Evolutionary conservation across 2,329 filamentous ascomycete species (phyloP), one percentile per base, ranked within the genome.

Genomic region (Orbilia oligospora): DNA sequence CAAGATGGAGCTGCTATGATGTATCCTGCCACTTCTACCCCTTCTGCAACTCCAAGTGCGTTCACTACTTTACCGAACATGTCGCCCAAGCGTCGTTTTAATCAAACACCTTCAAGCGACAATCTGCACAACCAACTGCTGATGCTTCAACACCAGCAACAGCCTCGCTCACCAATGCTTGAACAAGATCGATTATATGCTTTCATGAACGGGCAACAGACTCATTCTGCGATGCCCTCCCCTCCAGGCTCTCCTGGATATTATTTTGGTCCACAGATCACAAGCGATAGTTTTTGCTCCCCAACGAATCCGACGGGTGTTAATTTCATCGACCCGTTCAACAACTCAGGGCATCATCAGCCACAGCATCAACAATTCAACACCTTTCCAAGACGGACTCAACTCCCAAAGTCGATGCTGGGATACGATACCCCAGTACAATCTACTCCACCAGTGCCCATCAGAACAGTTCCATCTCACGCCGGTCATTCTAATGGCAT

Each of bases 71-170:
- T 78, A 56, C 75, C 68, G 68, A 78, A 78, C 68, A 69, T 72
- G 75, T 78, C 75, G 46, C 75, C 75, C 56, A 78, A 72, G 68
- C 75, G 75, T 72, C 75, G 75, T 22, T 78, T 78, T 58, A 69
- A 78, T 65, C 75, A 78, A 78, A 78, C 68, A 72, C 68, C 75
- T 8, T 78, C 75, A 41, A 72, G 27, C 68, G 75, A 78, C 22
- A 78, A 72, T 53, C 75, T 78, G 20, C 67, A 68, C 53, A 72
- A 68, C 27, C 75, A 72, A 33, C 44, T 72, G 12, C 38, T 68
- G 18, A 67, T 69, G 73, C 58, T 71, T 56, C 75, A 78, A 49
- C 75, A 78, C 51, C 75, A 78, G 27, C 75, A 71, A 24, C 73
- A 78, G 46, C 75, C 75, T 24, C 61, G 75, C 30, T 78, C 75